Evolutionary conservation across 2,329 filamentous ascomycete genomes (phyloP).

Genomic region (Cladorrhinum sp.): DNA sequence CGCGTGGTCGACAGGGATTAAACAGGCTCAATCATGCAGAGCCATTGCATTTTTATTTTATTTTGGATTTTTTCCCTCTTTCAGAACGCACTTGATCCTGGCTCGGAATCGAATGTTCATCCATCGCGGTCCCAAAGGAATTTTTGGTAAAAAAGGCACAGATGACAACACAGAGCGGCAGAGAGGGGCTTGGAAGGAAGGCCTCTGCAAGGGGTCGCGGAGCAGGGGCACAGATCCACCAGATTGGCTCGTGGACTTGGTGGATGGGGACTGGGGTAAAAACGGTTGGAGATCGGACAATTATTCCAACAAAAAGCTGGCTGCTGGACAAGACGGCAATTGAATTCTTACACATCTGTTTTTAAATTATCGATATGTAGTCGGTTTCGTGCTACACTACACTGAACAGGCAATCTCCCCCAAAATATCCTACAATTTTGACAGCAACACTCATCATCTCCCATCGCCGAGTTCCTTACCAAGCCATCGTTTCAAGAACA

Average conservation of each 20-base stretch:
- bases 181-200: conserved; percentile 5
- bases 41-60: background rate
- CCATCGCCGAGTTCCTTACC: background rate
- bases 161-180: conserved; percentile 1
- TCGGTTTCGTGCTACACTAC: too few relatives aligned
- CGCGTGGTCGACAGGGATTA: conserved; percentile 29
- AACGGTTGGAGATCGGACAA: background rate
- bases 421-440: background rate
- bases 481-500: background rate
- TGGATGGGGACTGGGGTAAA: background rate
- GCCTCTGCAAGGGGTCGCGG: background rate
- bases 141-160: background rate
- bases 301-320: too few relatives aligned
- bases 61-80: background rate
- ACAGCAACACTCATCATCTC: background rate
- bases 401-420: background rate
- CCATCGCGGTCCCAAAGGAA: background rate
- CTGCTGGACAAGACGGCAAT: background rate
- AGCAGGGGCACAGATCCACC: background rate
- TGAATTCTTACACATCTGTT: background rate
- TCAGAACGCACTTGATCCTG: conserved; percentile 2
- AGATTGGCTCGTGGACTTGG: background rate
- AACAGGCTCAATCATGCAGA: conserved; percentile 10
- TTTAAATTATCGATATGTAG: background rate
- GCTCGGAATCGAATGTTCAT: background rate